phyloP scores from a whole-genome alignment of 2,329 filamentous ascomycete genomes.

The Ascochyta fabae region DNA sequence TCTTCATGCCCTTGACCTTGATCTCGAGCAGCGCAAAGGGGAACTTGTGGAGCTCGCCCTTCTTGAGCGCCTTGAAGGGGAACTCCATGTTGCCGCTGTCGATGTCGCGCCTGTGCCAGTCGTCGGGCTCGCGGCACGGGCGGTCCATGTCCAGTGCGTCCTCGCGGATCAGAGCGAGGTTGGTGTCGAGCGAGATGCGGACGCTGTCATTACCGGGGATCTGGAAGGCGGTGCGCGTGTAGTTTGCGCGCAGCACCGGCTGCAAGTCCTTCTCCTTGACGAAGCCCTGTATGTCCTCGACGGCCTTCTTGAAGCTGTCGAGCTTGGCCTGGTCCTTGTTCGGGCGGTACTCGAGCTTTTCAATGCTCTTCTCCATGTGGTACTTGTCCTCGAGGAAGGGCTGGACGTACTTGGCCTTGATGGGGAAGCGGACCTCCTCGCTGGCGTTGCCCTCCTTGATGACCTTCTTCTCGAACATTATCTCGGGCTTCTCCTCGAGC shows the following conservation, averaged over 20 bases:
- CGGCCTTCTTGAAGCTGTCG: conserved; percentile 72
- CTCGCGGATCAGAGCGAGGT: conserved; percentile 83
- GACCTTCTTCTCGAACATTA: conserved; percentile 88
- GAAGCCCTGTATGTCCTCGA: conserved; percentile 79
- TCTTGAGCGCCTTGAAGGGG: conserved; percentile 85
- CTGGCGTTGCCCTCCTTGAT: conserved; percentile 77
- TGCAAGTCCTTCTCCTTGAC: conserved; percentile 78
- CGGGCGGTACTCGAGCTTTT: conserved; percentile 81
- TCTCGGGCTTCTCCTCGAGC: conserved; percentile 76
- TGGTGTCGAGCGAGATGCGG: conserved; percentile 89
- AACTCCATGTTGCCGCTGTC: conserved; percentile 83
- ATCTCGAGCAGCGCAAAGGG: conserved; percentile 92
- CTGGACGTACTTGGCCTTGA: conserved; percentile 95
- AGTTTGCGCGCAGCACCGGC: conserved; percentile 89
- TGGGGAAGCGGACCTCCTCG: conserved; percentile 78
- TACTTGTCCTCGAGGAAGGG: conserved; percentile 86
- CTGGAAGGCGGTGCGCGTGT: conserved; percentile 93
- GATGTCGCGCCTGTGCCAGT: conserved; percentile 93
- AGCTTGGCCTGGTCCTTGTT: conserved; percentile 71
- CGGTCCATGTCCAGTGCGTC: conserved; percentile 77
- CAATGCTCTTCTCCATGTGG: conserved; percentile 86
- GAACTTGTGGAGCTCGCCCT: conserved; percentile 89
- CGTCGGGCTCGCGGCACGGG: conserved; percentile 85
- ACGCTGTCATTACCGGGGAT: conserved; percentile 91
- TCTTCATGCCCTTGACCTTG: conserved; percentile 75